Conservation (phyloP, 106 monocot species). For the Alisma plantagoaquatica region DNA sequence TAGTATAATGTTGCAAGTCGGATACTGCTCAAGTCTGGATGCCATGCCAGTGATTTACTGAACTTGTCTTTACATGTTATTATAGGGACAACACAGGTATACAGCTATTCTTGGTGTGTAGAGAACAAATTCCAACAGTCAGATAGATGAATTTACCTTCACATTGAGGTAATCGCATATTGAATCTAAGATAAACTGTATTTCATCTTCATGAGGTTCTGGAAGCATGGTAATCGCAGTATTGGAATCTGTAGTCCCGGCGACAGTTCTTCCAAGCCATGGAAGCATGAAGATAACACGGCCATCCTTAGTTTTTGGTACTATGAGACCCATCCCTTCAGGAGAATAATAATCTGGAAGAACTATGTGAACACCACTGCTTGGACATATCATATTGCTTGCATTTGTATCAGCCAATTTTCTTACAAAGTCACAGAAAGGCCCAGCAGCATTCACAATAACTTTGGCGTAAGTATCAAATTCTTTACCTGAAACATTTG, state of each 20-base stretch:
- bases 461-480: constrained; percentile 87
- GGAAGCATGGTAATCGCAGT: constrained; percentile 86
- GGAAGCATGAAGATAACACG: constrained; percentile 95
- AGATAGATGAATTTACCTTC: constrained; percentile 81
- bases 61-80: too few species aligned
- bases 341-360: constrained; percentile 99
- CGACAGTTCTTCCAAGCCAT: constrained; percentile 93
- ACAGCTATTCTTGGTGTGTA: too few species aligned
- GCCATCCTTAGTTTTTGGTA: constrained; percentile 98
- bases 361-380: constrained; percentile 95
- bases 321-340: constrained; percentile 98
- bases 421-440: constrained; percentile 89
- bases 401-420: constrained; percentile 80
- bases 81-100: too few species aligned
- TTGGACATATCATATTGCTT: constrained; percentile 68
- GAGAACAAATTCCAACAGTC: too few species aligned
- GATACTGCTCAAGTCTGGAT: too few species aligned
- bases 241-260: constrained; percentile 94
- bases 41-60: too few species aligned
- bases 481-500: constrained; percentile 89
- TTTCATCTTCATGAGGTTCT: constrained; percentile 98
- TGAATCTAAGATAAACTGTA: constrained; percentile 94
- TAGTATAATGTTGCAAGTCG: too few species aligned
- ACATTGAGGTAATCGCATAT: constrained; percentile 90
- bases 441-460: constrained; percentile 89